phyloP scores from a whole-genome alignment of 164 flowering plant genomes.

The Tetrastigma voinierianum region DNA sequence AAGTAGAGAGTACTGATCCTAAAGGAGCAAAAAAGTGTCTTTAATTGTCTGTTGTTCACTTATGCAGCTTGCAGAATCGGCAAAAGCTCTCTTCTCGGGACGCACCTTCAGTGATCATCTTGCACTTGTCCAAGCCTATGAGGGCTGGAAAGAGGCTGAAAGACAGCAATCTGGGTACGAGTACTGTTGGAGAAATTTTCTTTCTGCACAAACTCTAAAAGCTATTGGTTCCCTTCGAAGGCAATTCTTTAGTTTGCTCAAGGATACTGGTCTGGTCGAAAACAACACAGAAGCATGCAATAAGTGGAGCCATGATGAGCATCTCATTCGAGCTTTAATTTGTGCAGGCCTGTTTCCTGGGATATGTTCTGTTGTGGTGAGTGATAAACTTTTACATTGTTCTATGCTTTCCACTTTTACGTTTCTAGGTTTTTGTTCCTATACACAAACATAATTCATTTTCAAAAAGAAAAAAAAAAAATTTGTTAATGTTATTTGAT shows the following conservation, averaged over 20 bases:
- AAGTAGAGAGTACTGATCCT: not conserved
- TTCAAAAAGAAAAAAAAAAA: too few species aligned
- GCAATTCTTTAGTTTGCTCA: slow-evolving; percentile 72
- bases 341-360: slow-evolving; percentile 97
- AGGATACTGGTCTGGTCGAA: slow-evolving; percentile 71
- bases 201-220: slow-evolving; percentile 82
- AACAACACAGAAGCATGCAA: slow-evolving; percentile 35
- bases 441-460: too few species aligned
- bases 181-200: slow-evolving; percentile 92
- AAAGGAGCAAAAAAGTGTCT: not conserved
- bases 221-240: slow-evolving; percentile 84
- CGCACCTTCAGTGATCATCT: slow-evolving; percentile 82
- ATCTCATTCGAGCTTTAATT: slow-evolving; percentile 75
- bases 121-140: slow-evolving; percentile 85
- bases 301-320: slow-evolving; percentile 70
- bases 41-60: not conserved
- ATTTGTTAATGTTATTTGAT: not conserved
- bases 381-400: slow-evolving; percentile 14
- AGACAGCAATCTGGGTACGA: slow-evolving; percentile 65
- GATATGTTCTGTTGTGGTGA: slow-evolving; percentile 85
- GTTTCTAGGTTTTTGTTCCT: not conserved
- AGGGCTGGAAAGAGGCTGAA: slow-evolving; percentile 96
- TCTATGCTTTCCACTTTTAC: not conserved
- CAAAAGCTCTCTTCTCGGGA: slow-evolving; percentile 74
- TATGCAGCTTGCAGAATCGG: slow-evolving; percentile 83